These are phyloP conservation scores for Volvariella surrecta DNA, from an alignment of 1,284 basidiomycete genomes.

Conservation along the genomic window DNA sequence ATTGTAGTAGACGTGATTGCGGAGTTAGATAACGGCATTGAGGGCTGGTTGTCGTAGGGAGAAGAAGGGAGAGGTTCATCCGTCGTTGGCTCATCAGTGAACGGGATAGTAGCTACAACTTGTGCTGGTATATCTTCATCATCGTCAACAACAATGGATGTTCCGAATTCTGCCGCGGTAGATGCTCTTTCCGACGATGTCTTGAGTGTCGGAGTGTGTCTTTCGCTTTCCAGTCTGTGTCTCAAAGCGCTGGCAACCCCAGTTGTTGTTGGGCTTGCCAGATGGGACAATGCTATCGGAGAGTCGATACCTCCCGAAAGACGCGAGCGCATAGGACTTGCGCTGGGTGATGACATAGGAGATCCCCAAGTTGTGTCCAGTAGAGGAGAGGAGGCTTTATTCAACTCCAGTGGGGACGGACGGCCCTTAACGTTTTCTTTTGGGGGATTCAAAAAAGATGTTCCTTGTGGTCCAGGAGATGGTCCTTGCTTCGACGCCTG, in stretches of 20 bases:
- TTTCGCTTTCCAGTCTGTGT: slow-evolving; percentile 25
- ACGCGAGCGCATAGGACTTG: neutral
- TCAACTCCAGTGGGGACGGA: slow-evolving; percentile 15
- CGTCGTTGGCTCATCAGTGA: neutral
- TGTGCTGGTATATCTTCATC: slow-evolving; percentile 26
- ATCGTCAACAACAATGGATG: slow-evolving; percentile 28
- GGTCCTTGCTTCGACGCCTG: slow-evolving; percentile 12
- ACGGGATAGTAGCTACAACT: neutral
- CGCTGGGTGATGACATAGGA: slow-evolving; percentile 29
- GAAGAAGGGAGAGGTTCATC: neutral
- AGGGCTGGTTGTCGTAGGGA: neutral
- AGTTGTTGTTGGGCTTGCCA: slow-evolving; percentile 5
- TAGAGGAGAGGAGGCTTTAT: slow-evolving; percentile 29
- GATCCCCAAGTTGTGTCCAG: slow-evolving; percentile 47
- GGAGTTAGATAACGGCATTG: too few species aligned
- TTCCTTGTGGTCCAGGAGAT: slow-evolving; percentile 2
- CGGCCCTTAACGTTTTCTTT: neutral
- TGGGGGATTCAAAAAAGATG: slow-evolving; percentile 1
- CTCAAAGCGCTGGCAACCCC: slow-evolving; percentile 27
- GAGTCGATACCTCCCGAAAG: too few species aligned
- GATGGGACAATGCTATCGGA: too few species aligned
- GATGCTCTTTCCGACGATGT: neutral
- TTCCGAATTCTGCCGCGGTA: slow-evolving; percentile 11
- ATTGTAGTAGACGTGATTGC: too few species aligned
- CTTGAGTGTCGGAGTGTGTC: slow-evolving; percentile 6